Evolutionary conservation across 2,329 filamentous ascomycete species (phyloP).

Genomic region (Colletotrichum liaoningense): DNA sequence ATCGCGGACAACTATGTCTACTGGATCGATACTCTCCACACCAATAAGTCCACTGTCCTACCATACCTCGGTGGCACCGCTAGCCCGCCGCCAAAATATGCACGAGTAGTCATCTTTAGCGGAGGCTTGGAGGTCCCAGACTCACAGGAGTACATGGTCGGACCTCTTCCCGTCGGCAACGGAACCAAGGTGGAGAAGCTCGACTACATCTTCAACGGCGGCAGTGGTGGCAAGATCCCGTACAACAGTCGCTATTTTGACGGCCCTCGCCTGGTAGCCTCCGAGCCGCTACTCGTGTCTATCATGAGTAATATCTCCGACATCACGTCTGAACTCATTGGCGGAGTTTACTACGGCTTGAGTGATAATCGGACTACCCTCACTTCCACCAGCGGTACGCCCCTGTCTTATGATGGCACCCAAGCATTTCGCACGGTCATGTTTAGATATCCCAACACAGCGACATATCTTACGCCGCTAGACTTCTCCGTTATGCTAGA

Average conservation of each 20-base stretch:
- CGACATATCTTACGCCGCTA: conserved; percentile 53
- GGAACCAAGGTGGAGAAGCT: conserved; percentile 51
- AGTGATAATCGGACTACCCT: conserved; percentile 44
- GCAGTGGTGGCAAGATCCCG: conserved; percentile 48
- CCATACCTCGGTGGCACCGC: conserved; percentile 53
- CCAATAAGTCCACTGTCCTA: conserved; percentile 60
- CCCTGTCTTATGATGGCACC: conserved; percentile 52
- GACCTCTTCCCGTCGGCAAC: conserved; percentile 56
- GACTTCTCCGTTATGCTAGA: conserved; percentile 59
- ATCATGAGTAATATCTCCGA: conserved; percentile 58
- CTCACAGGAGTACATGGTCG: conserved; percentile 61
- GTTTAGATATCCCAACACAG: conserved; percentile 53
- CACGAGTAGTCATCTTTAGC: conserved; percentile 58
- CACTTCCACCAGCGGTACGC: conserved; percentile 48
- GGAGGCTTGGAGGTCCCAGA: conserved; percentile 54
- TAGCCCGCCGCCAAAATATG: conserved; percentile 52
- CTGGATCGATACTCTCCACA: conserved; percentile 58
- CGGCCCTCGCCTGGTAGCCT: conserved; percentile 42
- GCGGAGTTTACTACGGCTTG: conserved; percentile 47
- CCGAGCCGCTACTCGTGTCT: conserved; percentile 49
- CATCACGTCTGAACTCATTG: conserved; percentile 54
- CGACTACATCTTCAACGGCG: conserved; percentile 57
- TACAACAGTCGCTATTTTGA: conserved; percentile 50
- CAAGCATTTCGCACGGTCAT: conserved; percentile 53
- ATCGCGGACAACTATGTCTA: conserved; percentile 59